Percentiles rank a stretch among this genome's conserved stretches.
These are phyloP conservation scores for Peronospora belbahrii DNA, from an alignment of 352 stramenopile genomes.

Conservation along the genomic window DNA sequence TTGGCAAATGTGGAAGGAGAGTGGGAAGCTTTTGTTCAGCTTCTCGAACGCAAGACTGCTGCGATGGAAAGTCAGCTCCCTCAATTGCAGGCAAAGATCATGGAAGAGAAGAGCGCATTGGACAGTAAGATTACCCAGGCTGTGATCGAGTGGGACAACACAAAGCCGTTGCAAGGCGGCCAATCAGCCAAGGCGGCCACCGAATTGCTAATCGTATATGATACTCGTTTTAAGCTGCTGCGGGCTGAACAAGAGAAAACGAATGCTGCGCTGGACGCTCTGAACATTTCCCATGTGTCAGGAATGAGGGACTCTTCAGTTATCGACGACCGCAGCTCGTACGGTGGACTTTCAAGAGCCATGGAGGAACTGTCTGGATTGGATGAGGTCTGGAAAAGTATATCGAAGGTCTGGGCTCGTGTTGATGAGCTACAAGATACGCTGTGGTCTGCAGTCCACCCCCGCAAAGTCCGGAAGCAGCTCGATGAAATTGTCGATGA, in stretches of 20 bases:
- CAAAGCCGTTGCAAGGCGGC: conserved; percentile 70
- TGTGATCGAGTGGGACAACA: conserved; percentile 71
- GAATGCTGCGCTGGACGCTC: conserved; percentile 90
- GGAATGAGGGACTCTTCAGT: conserved; percentile 40
- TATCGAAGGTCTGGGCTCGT: conserved; percentile 83
- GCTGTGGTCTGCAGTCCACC: conserved; percentile 90
- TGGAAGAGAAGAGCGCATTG: conserved; percentile 91
- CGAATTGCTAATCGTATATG: conserved; percentile 77
- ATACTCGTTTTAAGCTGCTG: conserved; percentile 78
- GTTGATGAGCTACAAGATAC: conserved; percentile 92
- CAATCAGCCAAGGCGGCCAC: conserved; percentile 65
- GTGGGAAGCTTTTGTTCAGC: conserved; percentile 91
- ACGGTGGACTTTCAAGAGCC: conserved; percentile 56
- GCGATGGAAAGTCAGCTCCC: conserved; percentile 96
- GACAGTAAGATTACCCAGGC: conserved; percentile 74
- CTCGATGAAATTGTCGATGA: conserved; percentile 96
- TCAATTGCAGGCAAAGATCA: conserved; percentile 95
- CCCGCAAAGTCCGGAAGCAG: conserved; percentile 92
- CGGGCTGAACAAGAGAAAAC: conserved; percentile 93
- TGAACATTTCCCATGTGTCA: conserved; percentile 79
- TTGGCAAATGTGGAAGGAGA: conserved; percentile 93
- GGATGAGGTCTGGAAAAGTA: conserved; percentile 96
- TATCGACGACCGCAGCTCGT: conserved; percentile 72
- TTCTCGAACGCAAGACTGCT: conserved; percentile 82
- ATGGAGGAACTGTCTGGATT: conserved; percentile 93